Conservation (phyloP, 805 yeast species). For the Myxozyma neglecta region DNA sequence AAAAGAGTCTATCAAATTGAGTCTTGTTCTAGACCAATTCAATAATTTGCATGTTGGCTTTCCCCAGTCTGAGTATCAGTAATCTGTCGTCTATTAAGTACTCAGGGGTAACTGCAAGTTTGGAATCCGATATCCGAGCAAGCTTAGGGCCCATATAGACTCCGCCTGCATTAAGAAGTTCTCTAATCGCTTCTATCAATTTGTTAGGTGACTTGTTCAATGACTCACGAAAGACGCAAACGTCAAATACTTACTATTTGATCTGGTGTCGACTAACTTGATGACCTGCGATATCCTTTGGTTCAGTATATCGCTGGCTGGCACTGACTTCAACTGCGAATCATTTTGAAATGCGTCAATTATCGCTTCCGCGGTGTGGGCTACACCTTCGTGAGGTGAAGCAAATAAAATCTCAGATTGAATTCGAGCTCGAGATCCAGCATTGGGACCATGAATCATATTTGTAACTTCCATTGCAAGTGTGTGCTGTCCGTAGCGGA, state of each 20-base stretch:
- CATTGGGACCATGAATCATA: conserved; percentile 79
- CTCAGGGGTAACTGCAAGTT: conserved; percentile 50
- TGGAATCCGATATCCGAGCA: conserved; percentile 50
- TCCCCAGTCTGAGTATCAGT: conserved; percentile 72
- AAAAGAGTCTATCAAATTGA: too few species aligned
- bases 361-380: conserved; percentile 47
- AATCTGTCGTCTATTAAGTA: conserved; percentile 60
- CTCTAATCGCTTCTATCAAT: conserved; percentile 6
- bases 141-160: conserved; percentile 67
- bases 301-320: conserved; percentile 42
- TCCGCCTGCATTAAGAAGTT: conserved; percentile 55
- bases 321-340: conserved; percentile 49
- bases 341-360: conserved; percentile 59
- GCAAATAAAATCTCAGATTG: conserved; percentile 70
- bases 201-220: background rate
- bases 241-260: conserved; percentile 36
- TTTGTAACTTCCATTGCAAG: conserved; percentile 86
- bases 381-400: conserved; percentile 48
- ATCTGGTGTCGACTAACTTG: conserved; percentile 34
- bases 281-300: conserved; percentile 55
- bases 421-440: conserved; percentile 64
- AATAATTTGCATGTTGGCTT: conserved; percentile 44
- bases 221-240: background rate
- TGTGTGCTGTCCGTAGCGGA: conserved; percentile 68
- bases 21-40: conserved; percentile 3